Conservation (phyloP, 2,329 filamentous ascomycete species). For the Uncinocarpus reesii region DNA sequence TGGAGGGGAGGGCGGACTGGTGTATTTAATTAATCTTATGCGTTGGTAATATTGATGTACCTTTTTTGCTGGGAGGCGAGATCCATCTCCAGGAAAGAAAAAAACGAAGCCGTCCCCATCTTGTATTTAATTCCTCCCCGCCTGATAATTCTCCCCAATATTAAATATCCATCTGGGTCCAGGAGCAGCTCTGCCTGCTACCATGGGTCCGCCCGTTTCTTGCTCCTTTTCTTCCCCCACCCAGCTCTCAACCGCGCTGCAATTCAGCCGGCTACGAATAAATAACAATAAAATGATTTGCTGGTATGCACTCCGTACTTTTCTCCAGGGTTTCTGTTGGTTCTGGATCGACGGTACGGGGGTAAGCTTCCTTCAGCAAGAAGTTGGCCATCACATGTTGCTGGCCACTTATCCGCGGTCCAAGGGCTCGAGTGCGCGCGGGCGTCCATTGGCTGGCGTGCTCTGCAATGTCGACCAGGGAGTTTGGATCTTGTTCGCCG, state of each 20-base stretch:
- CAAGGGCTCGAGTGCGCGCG: background rate
- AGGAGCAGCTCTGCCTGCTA: background rate
- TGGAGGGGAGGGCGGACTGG: background rate
- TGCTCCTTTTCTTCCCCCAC: background rate
- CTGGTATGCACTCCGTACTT: no score
- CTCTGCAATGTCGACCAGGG: background rate
- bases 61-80: background rate
- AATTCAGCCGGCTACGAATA: no score
- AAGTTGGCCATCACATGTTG: background rate
- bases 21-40: background rate
- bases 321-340: background rate
- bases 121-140: background rate
- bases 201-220: background rate
- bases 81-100: no score
- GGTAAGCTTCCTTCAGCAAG: background rate
- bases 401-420: constrained; percentile 3
- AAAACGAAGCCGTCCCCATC: no score
- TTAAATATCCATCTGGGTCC: background rate
- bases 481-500: background rate
- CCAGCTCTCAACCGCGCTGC: no score
- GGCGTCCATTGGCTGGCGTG: background rate
- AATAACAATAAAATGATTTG: no score
- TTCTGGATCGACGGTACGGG: background rate
- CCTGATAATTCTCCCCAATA: no score
- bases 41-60: background rate